A percentile compares a stretch with the other conserved stretches of the same genome.
These are phyloP conservation scores for Boletus rubroflammeus DNA, from an alignment of 768 basidiomycete species.

Conservation along the genomic window DNA sequence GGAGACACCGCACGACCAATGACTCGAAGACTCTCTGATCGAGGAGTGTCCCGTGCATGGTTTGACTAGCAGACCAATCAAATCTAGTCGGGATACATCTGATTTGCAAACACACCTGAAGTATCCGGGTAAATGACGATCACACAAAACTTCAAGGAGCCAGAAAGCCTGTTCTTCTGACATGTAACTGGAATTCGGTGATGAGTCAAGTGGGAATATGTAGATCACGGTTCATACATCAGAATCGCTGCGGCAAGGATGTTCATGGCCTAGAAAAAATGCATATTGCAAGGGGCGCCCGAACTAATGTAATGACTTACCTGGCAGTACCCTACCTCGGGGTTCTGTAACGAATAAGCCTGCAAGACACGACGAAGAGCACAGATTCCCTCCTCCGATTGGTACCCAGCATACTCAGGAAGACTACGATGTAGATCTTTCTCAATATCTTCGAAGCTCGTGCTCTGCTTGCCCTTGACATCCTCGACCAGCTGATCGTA, in stretches of 20 bases:
- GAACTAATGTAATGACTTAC: slow-evolving; percentile 33
- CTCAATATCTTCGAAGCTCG: slow-evolving; percentile 97
- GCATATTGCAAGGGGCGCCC: background rate
- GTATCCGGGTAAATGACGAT: slow-evolving; percentile 94
- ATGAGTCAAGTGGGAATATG: slow-evolving; percentile 7
- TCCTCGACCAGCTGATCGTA: slow-evolving; percentile 75
- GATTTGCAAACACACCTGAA: slow-evolving; percentile 61
- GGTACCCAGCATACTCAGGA: slow-evolving; percentile 96
- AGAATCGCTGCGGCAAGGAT: slow-evolving; percentile 94
- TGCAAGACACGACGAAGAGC: slow-evolving; percentile 87
- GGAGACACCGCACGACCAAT: slow-evolving; percentile 82
- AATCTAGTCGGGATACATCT: background rate
- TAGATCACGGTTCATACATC: slow-evolving; percentile 50
- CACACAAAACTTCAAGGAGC: slow-evolving; percentile 92
- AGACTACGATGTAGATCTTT: slow-evolving; percentile 95
- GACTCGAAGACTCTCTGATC: slow-evolving; percentile 98
- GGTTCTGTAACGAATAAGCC: slow-evolving; percentile 94
- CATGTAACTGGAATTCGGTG: slow-evolving; percentile 69
- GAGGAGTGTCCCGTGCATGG: slow-evolving; percentile 98
- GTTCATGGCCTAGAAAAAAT: slow-evolving; percentile 78
- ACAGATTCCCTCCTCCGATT: slow-evolving; percentile 80
- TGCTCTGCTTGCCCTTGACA: slow-evolving; percentile 72
- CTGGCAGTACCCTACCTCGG: slow-evolving; percentile 93
- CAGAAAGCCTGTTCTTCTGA: slow-evolving; percentile 99
- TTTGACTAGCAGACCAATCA: slow-evolving; percentile 55